Conservation (phyloP, 2,329 filamentous ascomycete genomes). For the Botrytis aclada region DNA sequence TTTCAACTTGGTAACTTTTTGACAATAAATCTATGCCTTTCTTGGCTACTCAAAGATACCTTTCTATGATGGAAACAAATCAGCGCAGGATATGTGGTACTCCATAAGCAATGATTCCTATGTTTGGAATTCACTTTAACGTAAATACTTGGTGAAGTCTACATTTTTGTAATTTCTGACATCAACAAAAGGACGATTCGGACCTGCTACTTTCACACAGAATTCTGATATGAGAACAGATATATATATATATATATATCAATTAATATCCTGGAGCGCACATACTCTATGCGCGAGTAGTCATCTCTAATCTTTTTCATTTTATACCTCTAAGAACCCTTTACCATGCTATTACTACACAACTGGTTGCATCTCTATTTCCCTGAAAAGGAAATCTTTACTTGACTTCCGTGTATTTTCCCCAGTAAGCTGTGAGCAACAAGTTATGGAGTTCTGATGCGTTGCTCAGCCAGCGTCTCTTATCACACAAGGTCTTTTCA, state of each 20-base stretch:
- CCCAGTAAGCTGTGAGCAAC: too few relatives aligned
- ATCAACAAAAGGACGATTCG: not conserved
- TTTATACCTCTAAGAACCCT: not conserved
- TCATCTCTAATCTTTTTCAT: not conserved
- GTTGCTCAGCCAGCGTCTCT: not conserved
- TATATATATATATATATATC: too few relatives aligned
- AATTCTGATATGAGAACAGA: too few relatives aligned
- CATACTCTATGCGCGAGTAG: not conserved
- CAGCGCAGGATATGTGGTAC: not conserved
- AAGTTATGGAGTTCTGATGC: not conserved
- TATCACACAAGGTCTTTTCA: not conserved
- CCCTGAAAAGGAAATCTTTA: not conserved
- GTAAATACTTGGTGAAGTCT: not conserved
- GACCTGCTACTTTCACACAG: too few relatives aligned
- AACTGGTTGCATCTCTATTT: rapidly evolving
- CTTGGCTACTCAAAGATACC: not conserved
- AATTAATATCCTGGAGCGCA: not conserved
- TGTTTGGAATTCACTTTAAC: not conserved
- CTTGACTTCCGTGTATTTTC: too few relatives aligned
- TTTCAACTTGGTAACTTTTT: not conserved
- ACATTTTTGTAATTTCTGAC: not conserved
- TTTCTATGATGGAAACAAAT: not conserved
- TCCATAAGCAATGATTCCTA: not conserved
- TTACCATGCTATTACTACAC: not conserved
- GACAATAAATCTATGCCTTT: not conserved